Base-by-base conservation (phyloP, 129 eudicot species). In the Chrysanthemum makinoi region DNA sequence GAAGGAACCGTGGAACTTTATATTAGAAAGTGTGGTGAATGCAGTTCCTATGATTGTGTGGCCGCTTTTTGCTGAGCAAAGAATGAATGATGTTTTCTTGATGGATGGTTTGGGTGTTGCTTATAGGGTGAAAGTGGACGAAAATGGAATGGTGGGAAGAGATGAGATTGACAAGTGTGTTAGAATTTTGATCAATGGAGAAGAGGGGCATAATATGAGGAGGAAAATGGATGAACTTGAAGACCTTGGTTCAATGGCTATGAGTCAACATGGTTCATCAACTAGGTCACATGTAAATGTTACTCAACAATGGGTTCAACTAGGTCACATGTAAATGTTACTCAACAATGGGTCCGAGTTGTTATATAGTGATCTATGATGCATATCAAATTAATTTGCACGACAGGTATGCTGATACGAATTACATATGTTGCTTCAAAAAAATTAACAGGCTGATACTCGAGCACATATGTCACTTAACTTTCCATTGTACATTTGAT, bases 61-160 rank as follows among this genome's bases (percentile, higher is more conserved):
- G 84, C 84, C 84, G 1, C 81, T 83, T 11, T 83, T 43, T 5
- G 84, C 79, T 0, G 84, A 83, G 14, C 87, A 83, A 50, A 76
- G 6, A 76, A 62, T 76, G 87, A 79, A 60, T 3, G 64, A 74
- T 3, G 75, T 79, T 44, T 43, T 75, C 1, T 11, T 75, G 30
- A 66, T 66, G 1, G 79, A 76, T 51, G 77, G 22, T 46, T 68
- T 79, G 15, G 19, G 69, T 0, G 84, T 80, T 2, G 84, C 76
- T 22, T 33, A 15, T 1, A 49, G 87, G 70, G 74, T 43, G 16
- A 74, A 69, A 47, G 56, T 72, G 10, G 66, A 59, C 1, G 71
- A 39, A 39, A 78, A 80, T 50, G 89, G 89, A 0, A 3, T 86
- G 6, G 85, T 86, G 47, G 87, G 69, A 15, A 79, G 79, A 35